These are phyloP conservation scores for Malbranchea zuffiana DNA, from an alignment of 2,329 filamentous ascomycete genomes.

Conservation along the genomic window DNA sequence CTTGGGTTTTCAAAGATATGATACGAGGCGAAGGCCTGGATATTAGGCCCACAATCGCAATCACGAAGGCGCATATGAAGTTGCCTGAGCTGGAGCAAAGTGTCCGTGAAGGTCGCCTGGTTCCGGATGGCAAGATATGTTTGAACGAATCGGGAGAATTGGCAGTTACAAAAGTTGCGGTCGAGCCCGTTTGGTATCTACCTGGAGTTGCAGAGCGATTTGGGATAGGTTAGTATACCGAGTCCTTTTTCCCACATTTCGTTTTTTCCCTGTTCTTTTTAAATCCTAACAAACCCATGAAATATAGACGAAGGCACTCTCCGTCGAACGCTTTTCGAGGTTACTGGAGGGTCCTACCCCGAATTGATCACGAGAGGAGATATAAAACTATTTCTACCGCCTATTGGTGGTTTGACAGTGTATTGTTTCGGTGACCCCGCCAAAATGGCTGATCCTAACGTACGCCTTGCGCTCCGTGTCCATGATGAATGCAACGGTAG, in stretches of 20 bases:
- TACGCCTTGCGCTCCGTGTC: conserved; percentile 69
- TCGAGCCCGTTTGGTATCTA: conserved; percentile 86
- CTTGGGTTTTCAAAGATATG: conserved; percentile 69
- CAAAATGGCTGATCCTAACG: conserved; percentile 81
- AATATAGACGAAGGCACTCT: conserved; percentile 67
- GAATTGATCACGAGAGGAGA: conserved; percentile 91
- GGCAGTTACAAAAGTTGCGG: conserved; percentile 90
- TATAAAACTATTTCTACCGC: conserved; percentile 90
- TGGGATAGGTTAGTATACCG: conserved; percentile 55
- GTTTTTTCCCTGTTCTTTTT: background rate
- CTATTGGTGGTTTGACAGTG: conserved; percentile 89
- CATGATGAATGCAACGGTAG: conserved; percentile 90
- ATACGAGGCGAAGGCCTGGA: conserved; percentile 69
- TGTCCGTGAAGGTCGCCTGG: conserved; percentile 64
- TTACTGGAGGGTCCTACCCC: conserved; percentile 91
- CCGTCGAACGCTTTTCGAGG: conserved; percentile 79
- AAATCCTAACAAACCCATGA: background rate
- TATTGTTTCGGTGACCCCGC: conserved; percentile 95
- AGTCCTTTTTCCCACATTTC: background rate
- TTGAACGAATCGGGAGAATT: conserved; percentile 77
- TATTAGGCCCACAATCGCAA: conserved; percentile 79
- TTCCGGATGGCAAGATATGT: conserved; percentile 78
- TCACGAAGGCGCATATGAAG: conserved; percentile 91
- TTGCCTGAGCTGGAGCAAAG: conserved; percentile 89
- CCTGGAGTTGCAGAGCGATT: conserved; percentile 86